Conservation (phyloP, 164 flowering plant species). For the Kingdonia uniflora region DNA sequence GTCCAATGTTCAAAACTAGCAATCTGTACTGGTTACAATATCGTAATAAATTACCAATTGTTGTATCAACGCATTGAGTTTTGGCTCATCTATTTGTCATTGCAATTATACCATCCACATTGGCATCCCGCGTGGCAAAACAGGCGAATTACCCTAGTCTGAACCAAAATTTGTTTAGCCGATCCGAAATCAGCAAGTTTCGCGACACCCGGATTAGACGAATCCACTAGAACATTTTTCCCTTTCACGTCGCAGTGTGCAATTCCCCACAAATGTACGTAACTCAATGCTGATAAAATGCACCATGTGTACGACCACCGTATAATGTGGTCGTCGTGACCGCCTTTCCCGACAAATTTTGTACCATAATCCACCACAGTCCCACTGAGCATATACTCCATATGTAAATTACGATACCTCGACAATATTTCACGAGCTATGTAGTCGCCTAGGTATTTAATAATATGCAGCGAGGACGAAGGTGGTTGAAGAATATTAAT, state of each 20-base stretch:
- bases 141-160: too few relatives aligned
- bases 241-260: constrained; percentile 82
- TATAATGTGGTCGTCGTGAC: constrained; percentile 27
- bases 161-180: too few relatives aligned
- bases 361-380: constrained; percentile 31
- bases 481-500: constrained; percentile 38
- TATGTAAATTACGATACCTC: constrained; percentile 35
- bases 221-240: too few relatives aligned
- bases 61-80: too few relatives aligned
- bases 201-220: too few relatives aligned
- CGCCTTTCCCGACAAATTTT: constrained; percentile 4
- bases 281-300: constrained; percentile 32
- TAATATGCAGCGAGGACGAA: constrained; percentile 38
- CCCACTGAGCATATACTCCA: constrained; percentile 65
- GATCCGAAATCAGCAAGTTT: too few relatives aligned
- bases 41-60: too few relatives aligned
- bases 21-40: too few relatives aligned
- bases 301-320: constrained; percentile 32
- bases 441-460: constrained; percentile 48
- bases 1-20: too few relatives aligned
- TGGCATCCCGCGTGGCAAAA: too few relatives aligned
- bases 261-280: constrained; percentile 38
- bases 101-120: too few relatives aligned
- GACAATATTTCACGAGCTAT: constrained; percentile 22
- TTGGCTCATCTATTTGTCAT: too few relatives aligned